These are phyloP conservation scores for Tephrocybe rancida DNA, from an alignment of 768 basidiomycete genomes.

Conservation along the genomic window DNA sequence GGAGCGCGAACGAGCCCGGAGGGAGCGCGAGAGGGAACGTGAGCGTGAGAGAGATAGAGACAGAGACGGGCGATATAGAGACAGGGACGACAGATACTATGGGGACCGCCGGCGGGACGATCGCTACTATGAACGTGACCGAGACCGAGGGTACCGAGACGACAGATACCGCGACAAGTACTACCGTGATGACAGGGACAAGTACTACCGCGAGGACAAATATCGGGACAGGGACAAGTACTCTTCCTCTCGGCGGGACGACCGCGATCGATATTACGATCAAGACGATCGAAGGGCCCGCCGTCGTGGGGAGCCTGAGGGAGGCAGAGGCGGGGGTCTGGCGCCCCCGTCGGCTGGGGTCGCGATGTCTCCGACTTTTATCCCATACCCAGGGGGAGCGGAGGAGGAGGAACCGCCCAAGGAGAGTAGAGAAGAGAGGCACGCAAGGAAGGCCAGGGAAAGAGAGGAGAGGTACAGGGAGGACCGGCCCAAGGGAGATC, in stretches of 20 bases:
- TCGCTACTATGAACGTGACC: conserved; percentile 11
- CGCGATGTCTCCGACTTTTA: conserved; percentile 16
- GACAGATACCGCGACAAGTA: conserved; percentile 14
- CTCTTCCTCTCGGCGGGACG: conserved; percentile 5
- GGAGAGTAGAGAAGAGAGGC: no score
- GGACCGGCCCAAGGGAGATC: conserved; percentile 2
- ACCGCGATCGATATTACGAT: conserved; percentile 8
- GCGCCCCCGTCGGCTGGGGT: background rate
- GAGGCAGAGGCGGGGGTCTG: conserved; percentile 10
- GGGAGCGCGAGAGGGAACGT: background rate
- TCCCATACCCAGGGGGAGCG: conserved; percentile 14
- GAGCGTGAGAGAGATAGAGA: conserved; percentile 8
- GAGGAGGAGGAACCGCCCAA: background rate
- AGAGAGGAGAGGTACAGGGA: background rate
- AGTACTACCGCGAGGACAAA: conserved; percentile 7
- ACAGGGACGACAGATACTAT: conserved; percentile 10
- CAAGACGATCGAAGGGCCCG: conserved; percentile 4
- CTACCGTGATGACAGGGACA: conserved; percentile 10
- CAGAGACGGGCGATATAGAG: conserved; percentile 1
- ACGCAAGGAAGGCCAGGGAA: conserved; percentile 4
- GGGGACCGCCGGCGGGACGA: conserved; percentile 10
- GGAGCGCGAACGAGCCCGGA: conserved; percentile 2
- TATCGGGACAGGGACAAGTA: conserved; percentile 4
- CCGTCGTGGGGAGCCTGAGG: conserved; percentile 11
- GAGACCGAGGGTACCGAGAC: conserved; percentile 12